Base-by-base conservation (phyloP, 768 basidiomycete genomes). In the Phanerochaete sordida region DNA sequence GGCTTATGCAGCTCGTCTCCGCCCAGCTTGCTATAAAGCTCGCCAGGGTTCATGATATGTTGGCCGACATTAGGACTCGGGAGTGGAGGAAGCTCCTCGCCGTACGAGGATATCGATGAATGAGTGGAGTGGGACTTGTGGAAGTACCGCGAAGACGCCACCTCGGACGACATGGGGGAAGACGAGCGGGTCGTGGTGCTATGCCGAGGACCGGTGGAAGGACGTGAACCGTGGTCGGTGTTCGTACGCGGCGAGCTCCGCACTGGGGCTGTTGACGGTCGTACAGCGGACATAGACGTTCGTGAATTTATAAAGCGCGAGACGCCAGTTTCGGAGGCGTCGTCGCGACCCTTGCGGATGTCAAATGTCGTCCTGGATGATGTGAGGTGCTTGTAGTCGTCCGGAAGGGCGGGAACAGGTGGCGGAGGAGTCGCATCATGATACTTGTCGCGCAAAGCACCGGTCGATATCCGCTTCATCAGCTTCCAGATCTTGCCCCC, bases 391-490 rank as follows among this genome's bases (percentile, higher is more conserved):
- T 71, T 53, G 15, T 75, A 64, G 49, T 80, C 75, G 61, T 79
- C 77, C 1, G 86, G 86, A 2, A 88, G 74, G 8, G 81, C 77
- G 39, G 87, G 87, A 0, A 88, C 83, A 19, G 87, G 87, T 0
- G 85, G 86, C 12, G 79, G 76, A 0, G 62, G 58, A 12, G 67
- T 64, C 27, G 65, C 13, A 59, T 56, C 28, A 57, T 59, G 50
- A 62, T 79, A 84, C 64, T 79, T 83, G 19, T 89, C 88, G 58
- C 84, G 79, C 45, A 89, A 70, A 9, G 78, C 84, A 8, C 85
- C 84, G 0, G 83, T 80, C 61, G 86, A 88, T 61, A 91, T 82
- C 43, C 85, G 79, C 70, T 87, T 89, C 78, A 90, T 79, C 53
- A 91, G 68, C 70, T 79, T 86, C 86, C 86, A 89, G 1, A 89